Evolutionary conservation across 176 grass and related monocot species (phyloP), one percentile per base, ranked within the genome.

Genomic region (Microstegium vimineum): DNA sequence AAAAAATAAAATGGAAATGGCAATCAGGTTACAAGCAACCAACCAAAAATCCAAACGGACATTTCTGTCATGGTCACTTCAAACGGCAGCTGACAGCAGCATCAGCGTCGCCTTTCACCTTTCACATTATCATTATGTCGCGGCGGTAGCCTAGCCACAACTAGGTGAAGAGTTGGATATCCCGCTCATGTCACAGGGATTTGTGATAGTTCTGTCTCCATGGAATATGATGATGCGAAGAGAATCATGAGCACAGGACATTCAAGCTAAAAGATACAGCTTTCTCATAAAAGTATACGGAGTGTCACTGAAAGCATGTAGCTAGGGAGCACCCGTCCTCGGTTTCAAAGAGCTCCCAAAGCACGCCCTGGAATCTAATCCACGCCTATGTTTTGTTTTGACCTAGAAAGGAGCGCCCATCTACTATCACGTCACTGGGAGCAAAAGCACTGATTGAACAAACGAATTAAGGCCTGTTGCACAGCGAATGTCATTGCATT

Each of bases 151-250:
- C n/a, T 15, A 26, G 67, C 67, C n/a, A 11, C n/a, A n/a, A n/a
- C 18, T 37, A 22, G 65, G 20, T 1, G 51, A 3, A 34, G 27
- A 41, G 36, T 71, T 70, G 63, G 43, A 52, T 20, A 63, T 62
- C 64, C 26, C 36, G 16, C 65, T 78, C 37, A 26, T 20, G 75
- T 28, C 23, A 71, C 54, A 49, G 52, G n/a, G 38, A 3, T 65
- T 8, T 22, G 5, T 70, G 15, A 15, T 40, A 30, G 12, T 54
- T 38, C 23, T 42, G 26, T 68, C 34, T 13, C 41, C 10, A 14
- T 20, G 33, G 76, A 73, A 86, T 66, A 42, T 73, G 38, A 80
- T 86, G 76, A 86, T 86, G 67, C 32, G 25, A 74, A 51, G 67
- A 41, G 33, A 74, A 74, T 49, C 28, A 83, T 83, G 45, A 66